phyloP scores from a whole-genome alignment of 2,329 filamentous ascomycete species.

The Trichoderma hamatum region DNA sequence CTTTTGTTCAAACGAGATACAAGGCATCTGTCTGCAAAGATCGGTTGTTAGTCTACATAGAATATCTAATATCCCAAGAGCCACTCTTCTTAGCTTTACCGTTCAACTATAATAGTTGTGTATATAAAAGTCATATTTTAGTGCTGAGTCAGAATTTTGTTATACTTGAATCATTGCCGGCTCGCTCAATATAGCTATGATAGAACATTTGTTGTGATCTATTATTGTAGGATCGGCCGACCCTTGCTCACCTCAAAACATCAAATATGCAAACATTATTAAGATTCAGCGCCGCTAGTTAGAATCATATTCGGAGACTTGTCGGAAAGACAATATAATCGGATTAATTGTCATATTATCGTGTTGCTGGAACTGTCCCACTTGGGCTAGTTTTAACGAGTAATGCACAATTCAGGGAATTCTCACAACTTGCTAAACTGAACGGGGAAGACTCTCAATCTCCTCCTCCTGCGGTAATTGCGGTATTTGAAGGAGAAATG shows the following conservation, averaged over 20 bases:
- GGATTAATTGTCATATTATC: background rate
- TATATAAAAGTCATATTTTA: background rate
- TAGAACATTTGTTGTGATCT: background rate
- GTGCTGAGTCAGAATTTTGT: background rate
- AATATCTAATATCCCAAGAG: background rate
- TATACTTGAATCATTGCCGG: background rate
- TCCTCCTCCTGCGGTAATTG: background rate
- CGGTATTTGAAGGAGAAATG: background rate
- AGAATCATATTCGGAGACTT: background rate
- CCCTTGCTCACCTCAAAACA: background rate
- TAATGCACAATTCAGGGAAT: background rate
- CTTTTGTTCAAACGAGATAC: background rate
- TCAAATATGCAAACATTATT: background rate
- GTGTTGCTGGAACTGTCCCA: background rate
- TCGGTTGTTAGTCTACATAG: no score
- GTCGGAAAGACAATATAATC: background rate
- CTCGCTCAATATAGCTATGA: background rate
- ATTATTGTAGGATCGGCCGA: background rate
- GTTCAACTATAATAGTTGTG: background rate
- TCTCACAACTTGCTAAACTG: background rate
- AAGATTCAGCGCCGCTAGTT: background rate
- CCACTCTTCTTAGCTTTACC: background rate
- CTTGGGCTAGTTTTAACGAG: background rate
- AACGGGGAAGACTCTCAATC: background rate
- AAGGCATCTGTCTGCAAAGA: background rate